These are phyloP conservation scores for Inosperma sp. DNA, from an alignment of 768 basidiomycete genomes.

Conservation along the genomic window DNA sequence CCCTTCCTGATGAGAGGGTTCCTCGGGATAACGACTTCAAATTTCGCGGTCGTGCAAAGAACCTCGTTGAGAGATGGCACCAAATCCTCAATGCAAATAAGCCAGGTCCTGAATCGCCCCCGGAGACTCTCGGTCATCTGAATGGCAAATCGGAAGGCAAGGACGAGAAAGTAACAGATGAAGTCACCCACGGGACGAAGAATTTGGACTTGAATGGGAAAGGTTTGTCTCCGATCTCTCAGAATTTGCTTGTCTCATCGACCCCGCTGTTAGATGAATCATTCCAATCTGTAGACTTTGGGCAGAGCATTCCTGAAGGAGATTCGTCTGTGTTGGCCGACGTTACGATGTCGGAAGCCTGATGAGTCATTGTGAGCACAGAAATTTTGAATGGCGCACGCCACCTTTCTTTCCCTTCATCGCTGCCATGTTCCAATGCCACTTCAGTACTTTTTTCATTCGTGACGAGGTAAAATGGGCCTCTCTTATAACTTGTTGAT, in stretches of 20 bases:
- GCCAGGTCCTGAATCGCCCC: conserved; percentile 11
- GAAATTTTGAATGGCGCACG: too few relatives aligned
- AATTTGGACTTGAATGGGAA: conserved; percentile 35
- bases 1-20: conserved; percentile 48
- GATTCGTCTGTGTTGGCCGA: conserved; percentile 31
- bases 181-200: conserved; percentile 27
- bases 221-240: conserved; percentile 9
- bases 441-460: too few relatives aligned
- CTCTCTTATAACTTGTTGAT: too few relatives aligned
- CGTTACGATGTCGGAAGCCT: conserved; percentile 41
- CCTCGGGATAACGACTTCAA: conserved; percentile 61
- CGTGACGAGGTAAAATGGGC: too few relatives aligned
- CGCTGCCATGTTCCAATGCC: too few relatives aligned
- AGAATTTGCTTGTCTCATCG: neutral
- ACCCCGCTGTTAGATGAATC: neutral
- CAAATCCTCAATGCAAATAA: conserved; percentile 43
- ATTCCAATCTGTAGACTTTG: neutral
- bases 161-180: conserved; percentile 25
- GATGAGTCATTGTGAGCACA: too few relatives aligned
- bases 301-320: conserved; percentile 17
- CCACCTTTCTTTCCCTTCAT: too few relatives aligned
- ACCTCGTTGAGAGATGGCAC: conserved; percentile 69
- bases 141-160: conserved; percentile 12
- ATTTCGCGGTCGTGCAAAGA: conserved; percentile 65
- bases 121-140: neutral